phyloP scores from a whole-genome alignment of 139 green algal genomes.

The Raphidocelis subcapitata region DNA sequence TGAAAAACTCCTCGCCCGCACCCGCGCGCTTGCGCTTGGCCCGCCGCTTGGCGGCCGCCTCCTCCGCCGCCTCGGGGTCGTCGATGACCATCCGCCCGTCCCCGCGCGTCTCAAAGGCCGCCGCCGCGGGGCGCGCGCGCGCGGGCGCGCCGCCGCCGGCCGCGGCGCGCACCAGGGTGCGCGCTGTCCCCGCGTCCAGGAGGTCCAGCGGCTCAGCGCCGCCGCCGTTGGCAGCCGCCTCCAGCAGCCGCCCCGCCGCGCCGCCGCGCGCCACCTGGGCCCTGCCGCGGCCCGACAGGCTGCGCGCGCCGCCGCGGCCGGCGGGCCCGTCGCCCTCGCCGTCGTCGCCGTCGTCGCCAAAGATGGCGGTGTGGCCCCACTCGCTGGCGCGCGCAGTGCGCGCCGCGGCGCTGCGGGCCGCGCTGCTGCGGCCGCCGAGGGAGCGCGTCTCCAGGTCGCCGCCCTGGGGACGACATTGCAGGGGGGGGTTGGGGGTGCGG shows the following conservation, averaged over 20 bases:
- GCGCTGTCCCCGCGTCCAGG: slow-evolving; percentile 65
- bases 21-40: slow-evolving; percentile 33
- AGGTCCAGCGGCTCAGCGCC: slow-evolving; percentile 82
- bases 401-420: slow-evolving; percentile 19
- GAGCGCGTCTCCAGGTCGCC: slow-evolving; percentile 24
- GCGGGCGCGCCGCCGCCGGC: slow-evolving; percentile 15
- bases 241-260: slow-evolving; percentile 23
- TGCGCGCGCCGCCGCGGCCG: slow-evolving; percentile 8
- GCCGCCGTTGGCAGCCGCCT: slow-evolving; percentile 20
- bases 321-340: slow-evolving; percentile 23
- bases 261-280: neutral
- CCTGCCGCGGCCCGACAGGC: neutral
- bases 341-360: slow-evolving; percentile 69
- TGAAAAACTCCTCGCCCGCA: slow-evolving; percentile 26
- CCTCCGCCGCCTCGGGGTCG: slow-evolving; percentile 48
- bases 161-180: slow-evolving; percentile 47
- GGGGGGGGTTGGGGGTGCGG: too few species aligned
- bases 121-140: slow-evolving; percentile 4
- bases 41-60: slow-evolving; percentile 5
- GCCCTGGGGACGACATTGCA: neutral
- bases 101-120: slow-evolving; percentile 37
- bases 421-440: slow-evolving; percentile 17
- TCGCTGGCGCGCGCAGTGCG: slow-evolving; percentile 59
- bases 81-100: slow-evolving; percentile 70
- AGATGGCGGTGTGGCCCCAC: slow-evolving; percentile 81